Evolutionary conservation across 139 green algal species (phyloP).

Genomic region (Chlorella sp.): DNA sequence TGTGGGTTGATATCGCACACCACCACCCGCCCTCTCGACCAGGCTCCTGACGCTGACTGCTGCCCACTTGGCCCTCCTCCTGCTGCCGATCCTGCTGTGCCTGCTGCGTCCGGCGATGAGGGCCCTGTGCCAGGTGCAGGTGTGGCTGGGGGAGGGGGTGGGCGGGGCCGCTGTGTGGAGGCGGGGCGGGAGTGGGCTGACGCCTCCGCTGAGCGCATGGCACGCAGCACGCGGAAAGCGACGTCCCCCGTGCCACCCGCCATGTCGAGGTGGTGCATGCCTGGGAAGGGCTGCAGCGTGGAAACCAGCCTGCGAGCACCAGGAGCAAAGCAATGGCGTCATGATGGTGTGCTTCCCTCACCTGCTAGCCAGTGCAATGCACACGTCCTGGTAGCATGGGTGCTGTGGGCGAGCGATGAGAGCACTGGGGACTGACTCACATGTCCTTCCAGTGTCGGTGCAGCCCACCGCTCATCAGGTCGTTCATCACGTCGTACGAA

Average conservation of each 20-base stretch:
- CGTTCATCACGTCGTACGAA: conserved; percentile 98
- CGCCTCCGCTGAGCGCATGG: conserved; percentile 47
- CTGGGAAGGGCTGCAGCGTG: conserved; percentile 70
- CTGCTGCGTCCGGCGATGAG: too few relatives aligned
- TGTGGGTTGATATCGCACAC: conserved; percentile 94
- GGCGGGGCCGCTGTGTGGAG: background rate
- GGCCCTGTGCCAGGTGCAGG: too few relatives aligned
- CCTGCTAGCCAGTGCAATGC: too few relatives aligned
- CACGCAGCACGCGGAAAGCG: conserved; percentile 70
- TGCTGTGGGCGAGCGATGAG: too few relatives aligned
- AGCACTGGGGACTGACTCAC: conserved; percentile 15
- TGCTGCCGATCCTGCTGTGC: too few relatives aligned
- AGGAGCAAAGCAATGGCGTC: background rate
- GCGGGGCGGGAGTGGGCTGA: background rate
- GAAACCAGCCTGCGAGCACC: conserved; percentile 70
- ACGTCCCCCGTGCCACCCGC: conserved; percentile 95
- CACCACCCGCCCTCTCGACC: conserved; percentile 18
- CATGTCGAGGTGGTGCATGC: conserved; percentile 93
- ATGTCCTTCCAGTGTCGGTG: conserved; percentile 96
- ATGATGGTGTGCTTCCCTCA: background rate
- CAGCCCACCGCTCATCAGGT: conserved; percentile 95
- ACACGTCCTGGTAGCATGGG: too few relatives aligned
- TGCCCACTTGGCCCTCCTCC: too few relatives aligned
- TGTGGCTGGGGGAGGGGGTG: background rate
- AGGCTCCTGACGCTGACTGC: too few relatives aligned